These are phyloP conservation scores for Pseudogymnoascus sp. DNA, from an alignment of 2,329 filamentous ascomycete genomes.

Conservation along the genomic window DNA sequence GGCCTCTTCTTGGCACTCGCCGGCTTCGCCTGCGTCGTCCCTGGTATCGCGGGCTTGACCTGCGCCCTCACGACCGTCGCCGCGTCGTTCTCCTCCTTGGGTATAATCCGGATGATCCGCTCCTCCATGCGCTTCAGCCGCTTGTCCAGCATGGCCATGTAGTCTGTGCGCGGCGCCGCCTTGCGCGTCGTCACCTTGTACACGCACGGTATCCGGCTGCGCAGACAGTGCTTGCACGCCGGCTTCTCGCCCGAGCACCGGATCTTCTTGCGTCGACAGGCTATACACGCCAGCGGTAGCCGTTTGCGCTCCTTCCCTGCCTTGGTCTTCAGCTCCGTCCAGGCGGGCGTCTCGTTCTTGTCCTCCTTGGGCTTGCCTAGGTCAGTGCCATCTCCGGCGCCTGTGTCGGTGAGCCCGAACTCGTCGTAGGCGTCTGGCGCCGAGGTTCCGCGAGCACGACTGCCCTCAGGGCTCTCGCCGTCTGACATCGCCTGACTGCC, in stretches of 20 bases:
- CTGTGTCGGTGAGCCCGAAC: constrained; percentile 43
- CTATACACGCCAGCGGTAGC: constrained; percentile 87
- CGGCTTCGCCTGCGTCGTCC: constrained; percentile 43
- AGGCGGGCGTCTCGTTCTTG: constrained; percentile 52
- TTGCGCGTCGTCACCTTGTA: constrained; percentile 96
- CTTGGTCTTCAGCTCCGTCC: constrained; percentile 81
- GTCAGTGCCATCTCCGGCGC: constrained; percentile 45
- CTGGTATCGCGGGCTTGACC: constrained; percentile 68
- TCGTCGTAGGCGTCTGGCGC: constrained; percentile 38
- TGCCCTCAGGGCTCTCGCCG: constrained; percentile 26
- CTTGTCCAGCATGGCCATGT: constrained; percentile 98
- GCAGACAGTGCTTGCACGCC: constrained; percentile 89
- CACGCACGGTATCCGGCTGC: constrained; percentile 88
- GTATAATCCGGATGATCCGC: constrained; percentile 89
- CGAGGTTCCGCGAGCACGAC: constrained; percentile 18
- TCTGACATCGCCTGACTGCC: constrained; percentile 25
- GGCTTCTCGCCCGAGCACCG: constrained; percentile 96
- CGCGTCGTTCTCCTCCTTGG: constrained; percentile 70
- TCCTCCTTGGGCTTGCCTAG: constrained; percentile 45
- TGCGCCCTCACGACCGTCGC: constrained; percentile 66
- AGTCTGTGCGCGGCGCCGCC: constrained; percentile 88
- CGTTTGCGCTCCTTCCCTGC: constrained; percentile 94
- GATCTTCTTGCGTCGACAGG: constrained; percentile 94
- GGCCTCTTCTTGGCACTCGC: constrained; percentile 65
- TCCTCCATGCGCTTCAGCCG: constrained; percentile 95